Base-by-base conservation (phyloP, 805 yeast species). In the Ogataea henricii region DNA sequence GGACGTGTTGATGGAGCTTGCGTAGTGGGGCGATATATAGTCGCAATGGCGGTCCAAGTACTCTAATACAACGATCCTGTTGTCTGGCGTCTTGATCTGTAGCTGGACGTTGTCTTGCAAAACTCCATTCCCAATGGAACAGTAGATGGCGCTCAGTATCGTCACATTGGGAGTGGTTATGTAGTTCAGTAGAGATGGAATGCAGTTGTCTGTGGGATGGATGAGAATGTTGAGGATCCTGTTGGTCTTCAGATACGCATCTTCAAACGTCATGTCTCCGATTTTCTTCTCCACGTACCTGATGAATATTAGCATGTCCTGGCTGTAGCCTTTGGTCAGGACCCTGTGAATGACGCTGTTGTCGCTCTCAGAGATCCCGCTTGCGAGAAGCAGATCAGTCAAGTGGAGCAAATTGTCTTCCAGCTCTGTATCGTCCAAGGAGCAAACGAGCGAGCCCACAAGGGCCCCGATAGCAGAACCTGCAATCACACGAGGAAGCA, bases 391-490 rank as follows among this genome's bases (percentile, higher is more conserved):
- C 83, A 56, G 77, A 78, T 54, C 77, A 79, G 56, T 78, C 76
- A 50, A 77, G 58, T 56, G 70, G 62, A 57, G 43, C 16, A 82
- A 63, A 10, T 75, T 68, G 3, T 64, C 68, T 1, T 68, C 67
- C 5, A 91, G 68, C 56, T 89, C 94, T 2, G 77, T 78, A 45
- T 84, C 87, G 2, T 81, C 74, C 51, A 87, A 70, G 10, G 89
- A 80, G 59, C 97, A 89, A 1, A 87, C 87, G 30, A 89, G 71
- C 0, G 96, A 82, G 0, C 96, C 98, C 16, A 91, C 90, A 1
- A 91, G 85, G 0, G 98, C 95, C 1, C 99, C 99, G 51, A 89
- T 87, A 0, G 97, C 94, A 48, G 91, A 86, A 0, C 99, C 99
- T 6, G 92, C 87, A 18, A 92, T 81, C 2, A 94, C 87, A 35